Conservation (phyloP, 2,329 filamentous ascomycete species). For the Claviceps pusilla region DNA sequence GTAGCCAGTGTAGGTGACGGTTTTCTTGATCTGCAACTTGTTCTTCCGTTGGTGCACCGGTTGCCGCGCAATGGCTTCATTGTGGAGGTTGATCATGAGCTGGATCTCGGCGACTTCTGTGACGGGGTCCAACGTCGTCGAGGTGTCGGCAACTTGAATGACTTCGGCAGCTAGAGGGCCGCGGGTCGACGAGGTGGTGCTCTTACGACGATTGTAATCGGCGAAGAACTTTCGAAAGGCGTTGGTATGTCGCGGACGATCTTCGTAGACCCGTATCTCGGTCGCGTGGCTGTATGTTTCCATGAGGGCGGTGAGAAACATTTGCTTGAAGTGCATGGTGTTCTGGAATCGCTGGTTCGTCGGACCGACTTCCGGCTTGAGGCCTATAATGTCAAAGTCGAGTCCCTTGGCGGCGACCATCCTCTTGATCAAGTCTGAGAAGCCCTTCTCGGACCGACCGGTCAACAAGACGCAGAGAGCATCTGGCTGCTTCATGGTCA, state of each 20-base stretch:
- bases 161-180: constrained; percentile 63
- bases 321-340: constrained; percentile 88
- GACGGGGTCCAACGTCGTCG: constrained; percentile 59
- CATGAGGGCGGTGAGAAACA: constrained; percentile 64
- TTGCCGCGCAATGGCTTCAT: constrained; percentile 31
- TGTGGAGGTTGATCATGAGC: constrained; percentile 79
- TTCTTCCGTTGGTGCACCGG: constrained; percentile 22
- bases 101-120: constrained; percentile 73
- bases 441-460: constrained; percentile 64
- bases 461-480: constrained; percentile 77
- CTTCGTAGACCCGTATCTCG: constrained; percentile 67
- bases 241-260: constrained; percentile 53
- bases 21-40: constrained; percentile 63
- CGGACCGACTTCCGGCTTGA: constrained; percentile 77
- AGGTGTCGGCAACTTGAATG: constrained; percentile 67
- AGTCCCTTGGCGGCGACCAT: constrained; percentile 67
- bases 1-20: constrained; percentile 85
- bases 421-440: constrained; percentile 63
- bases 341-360: constrained; percentile 61
- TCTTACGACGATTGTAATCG: constrained; percentile 52
- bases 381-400: constrained; percentile 71
- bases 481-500: constrained; percentile 74
- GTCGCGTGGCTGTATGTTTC: constrained; percentile 71
- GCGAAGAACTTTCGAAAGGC: constrained; percentile 75
- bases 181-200: constrained; percentile 34